Evolutionary conservation across 169 alveolate species (phyloP).

Genomic region (Cryptosporidium viatorum): DNA sequence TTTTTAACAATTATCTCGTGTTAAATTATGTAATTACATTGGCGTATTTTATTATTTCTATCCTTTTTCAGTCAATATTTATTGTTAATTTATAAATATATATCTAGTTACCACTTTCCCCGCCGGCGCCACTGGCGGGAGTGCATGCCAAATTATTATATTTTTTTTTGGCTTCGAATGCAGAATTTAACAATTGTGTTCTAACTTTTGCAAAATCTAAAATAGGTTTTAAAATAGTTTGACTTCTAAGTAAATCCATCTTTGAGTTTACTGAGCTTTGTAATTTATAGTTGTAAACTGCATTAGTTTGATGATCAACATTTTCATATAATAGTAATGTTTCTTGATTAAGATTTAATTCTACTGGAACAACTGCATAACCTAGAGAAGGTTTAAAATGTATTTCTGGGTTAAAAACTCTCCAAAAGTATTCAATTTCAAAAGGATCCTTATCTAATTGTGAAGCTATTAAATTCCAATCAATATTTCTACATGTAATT

Average conservation of each 20-base stretch:
- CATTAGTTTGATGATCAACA: not conserved
- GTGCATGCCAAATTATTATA: constrained; percentile 1
- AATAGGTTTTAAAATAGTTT: constrained; percentile 15
- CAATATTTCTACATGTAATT: constrained; percentile 5
- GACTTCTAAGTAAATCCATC: not conserved
- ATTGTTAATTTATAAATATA: not conserved
- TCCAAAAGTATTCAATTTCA: constrained; percentile 65
- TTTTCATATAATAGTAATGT: constrained; percentile 11
- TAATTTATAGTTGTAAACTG: constrained; percentile 4
- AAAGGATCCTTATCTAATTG: constrained; percentile 43
- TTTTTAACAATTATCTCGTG: not conserved
- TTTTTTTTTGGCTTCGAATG: not conserved
- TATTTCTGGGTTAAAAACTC: constrained; percentile 21
- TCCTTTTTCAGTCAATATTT: not conserved
- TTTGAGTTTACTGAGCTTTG: not conserved
- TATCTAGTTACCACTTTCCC: constrained; percentile 1
- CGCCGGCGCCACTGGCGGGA: constrained; percentile 40
- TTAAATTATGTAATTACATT: not conserved
- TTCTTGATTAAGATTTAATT: constrained; percentile 24
- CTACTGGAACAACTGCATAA: constrained; percentile 47
- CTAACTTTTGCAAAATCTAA: not conserved
- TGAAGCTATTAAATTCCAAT: constrained; percentile 64
- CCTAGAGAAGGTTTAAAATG: constrained; percentile 67
- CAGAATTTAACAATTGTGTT: not conserved
- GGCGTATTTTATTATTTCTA: not conserved